A percentile compares a stretch with the other conserved stretches of the same genome.
These are phyloP conservation scores for Styphnolobium japonicum DNA, from an alignment of 306 rosid genomes.

Conservation along the genomic window DNA sequence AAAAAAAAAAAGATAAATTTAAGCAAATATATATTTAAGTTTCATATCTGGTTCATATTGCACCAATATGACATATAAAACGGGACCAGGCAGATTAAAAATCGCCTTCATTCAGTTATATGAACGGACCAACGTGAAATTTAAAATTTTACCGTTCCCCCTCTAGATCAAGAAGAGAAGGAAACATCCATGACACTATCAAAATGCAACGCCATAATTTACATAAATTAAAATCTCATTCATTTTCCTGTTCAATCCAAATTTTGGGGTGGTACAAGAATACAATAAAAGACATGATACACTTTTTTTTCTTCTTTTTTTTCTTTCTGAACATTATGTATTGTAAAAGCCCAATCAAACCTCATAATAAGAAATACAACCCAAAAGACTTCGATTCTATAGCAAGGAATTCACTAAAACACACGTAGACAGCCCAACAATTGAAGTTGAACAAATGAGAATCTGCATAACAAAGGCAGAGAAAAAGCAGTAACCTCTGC, in stretches of 20 bases:
- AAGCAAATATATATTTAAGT: neutral
- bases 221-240: neutral
- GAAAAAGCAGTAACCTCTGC: conserved; percentile 32
- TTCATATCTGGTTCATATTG: neutral
- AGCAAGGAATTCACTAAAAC: conserved; percentile 38
- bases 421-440: conserved; percentile 33
- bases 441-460: conserved; percentile 34
- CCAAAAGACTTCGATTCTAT: conserved; percentile 35
- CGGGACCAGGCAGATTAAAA: neutral
- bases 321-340: no score
- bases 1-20: neutral
- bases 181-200: conserved; percentile 1
- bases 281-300: conserved; percentile 4
- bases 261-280: neutral
- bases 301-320: no score
- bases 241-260: conserved; percentile 24
- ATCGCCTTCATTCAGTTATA: neutral
- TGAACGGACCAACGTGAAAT: neutral
- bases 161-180: conserved; percentile 1
- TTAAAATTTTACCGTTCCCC: neutral
- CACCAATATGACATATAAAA: neutral
- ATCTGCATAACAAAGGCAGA: conserved; percentile 32
- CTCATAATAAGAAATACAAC: conserved; percentile 32
- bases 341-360: conserved; percentile 28
- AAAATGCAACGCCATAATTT: conserved; percentile 17